Percentiles rank a stretch among this genome's conserved stretches.
Evolutionary conservation across 2,329 filamentous ascomycete genomes (phyloP).

Genomic region (Arthrobotrys musiformis): DNA sequence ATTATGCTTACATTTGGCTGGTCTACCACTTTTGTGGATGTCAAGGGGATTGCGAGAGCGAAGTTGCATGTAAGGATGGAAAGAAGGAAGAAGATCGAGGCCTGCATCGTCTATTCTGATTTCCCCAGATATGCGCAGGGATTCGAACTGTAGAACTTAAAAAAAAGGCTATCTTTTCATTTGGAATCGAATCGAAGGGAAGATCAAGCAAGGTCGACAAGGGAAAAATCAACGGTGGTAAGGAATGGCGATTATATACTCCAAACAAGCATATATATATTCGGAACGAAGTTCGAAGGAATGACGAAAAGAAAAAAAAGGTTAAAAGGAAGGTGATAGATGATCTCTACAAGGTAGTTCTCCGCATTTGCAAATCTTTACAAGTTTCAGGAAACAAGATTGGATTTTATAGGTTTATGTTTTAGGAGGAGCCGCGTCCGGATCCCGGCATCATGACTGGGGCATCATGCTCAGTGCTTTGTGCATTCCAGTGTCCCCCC

Average conservation of each 20-base stretch:
- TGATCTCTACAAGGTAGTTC: background rate
- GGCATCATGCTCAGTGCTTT: background rate
- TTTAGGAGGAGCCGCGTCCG: background rate
- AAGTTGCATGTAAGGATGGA: conserved; percentile 4
- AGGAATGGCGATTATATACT: background rate
- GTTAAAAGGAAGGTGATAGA: background rate
- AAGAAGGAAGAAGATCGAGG: background rate
- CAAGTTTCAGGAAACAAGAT: background rate
- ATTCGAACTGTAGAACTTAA: background rate
- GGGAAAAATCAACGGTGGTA: too few species aligned
- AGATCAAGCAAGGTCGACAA: too few species aligned
- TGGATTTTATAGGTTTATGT: conserved; percentile 3
- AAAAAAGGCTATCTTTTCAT: conserved; percentile 18
- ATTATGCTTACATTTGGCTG: background rate
- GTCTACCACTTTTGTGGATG: background rate
- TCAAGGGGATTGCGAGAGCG: background rate
- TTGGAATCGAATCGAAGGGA: background rate
- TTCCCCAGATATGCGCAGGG: background rate
- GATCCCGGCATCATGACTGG: background rate
- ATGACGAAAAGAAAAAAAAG: background rate
- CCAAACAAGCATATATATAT: background rate
- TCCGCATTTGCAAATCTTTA: conserved; percentile 8
- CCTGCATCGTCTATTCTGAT: conserved; percentile 6
- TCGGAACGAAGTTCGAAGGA: background rate
- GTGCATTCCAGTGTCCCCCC: background rate